Evolutionary conservation across 2,329 filamentous ascomycete genomes (phyloP), one percentile per base, ranked within the genome.

Genomic region (Aspergillus sp.): DNA sequence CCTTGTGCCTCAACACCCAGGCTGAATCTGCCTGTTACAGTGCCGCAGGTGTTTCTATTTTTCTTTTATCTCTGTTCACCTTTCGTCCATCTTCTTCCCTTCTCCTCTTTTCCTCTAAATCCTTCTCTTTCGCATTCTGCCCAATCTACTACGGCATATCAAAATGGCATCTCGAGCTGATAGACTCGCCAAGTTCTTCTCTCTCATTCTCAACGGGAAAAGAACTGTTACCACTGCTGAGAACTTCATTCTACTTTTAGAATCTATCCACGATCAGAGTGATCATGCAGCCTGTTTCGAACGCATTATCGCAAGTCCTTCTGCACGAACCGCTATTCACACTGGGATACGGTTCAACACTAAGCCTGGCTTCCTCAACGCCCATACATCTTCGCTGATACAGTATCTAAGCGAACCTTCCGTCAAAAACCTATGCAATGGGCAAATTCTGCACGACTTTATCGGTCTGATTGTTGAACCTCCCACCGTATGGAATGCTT

Each of bases 401-500:
- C 56, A 39, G 0, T 79, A 74, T 57, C 56, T 83, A 1, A 68
- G 74, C 0, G 70, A 78, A 45, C 76, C 79, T 1, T 67, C 63
- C 0, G 62, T 86, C 45, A 83, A 82, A 58, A 70, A 76, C 26
- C 64, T 85, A 2, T 80, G 76, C 53, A 75, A 76, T 50, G 84
- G 84, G 0, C 72, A 79, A 12, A 76, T 84, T 39, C 70, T 86
- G 2, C 70, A 74, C 32, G 71, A 77, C 13, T 48, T 86, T 3
- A 65, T 86, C 2, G 58, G 74, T 0, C 69, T 72, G 1, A 71
- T 87, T 3, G 68, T 82, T 2, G 71, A 83, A 1, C 85, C 85
- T 0, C 78, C 79, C 0, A 81, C 80, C 0, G 74, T 86, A 12
- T 87, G 85, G 85, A 74, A 76, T 15, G 74, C 76, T 0, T 64